Percentiles rank a stretch among this genome's conserved stretches.
These are phyloP conservation scores for Zygosaccharomyces kombuchaensis DNA, from an alignment of 805 yeast genomes.

Conservation along the genomic window DNA sequence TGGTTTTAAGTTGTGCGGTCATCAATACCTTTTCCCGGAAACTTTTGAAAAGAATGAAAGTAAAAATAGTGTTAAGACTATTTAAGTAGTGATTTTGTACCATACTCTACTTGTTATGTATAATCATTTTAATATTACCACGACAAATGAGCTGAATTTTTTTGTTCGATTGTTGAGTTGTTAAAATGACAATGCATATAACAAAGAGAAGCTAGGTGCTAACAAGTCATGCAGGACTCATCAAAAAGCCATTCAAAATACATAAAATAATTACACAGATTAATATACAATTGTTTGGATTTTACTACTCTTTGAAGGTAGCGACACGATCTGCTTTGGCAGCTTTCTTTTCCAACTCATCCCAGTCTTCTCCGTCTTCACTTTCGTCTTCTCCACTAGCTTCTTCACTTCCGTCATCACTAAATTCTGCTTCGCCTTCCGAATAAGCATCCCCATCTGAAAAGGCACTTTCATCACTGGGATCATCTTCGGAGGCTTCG, in stretches of 20 bases:
- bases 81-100: slow-evolving; percentile 2
- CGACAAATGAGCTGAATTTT: neutral
- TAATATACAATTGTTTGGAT: neutral
- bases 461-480: slow-evolving; percentile 39
- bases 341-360: slow-evolving; percentile 38
- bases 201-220: neutral
- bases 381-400: slow-evolving; percentile 30
- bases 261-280: slow-evolving; percentile 1
- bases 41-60: neutral
- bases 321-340: slow-evolving; percentile 38
- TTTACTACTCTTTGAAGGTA: slow-evolving; percentile 21
- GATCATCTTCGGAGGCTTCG: slow-evolving; percentile 43
- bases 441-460: slow-evolving; percentile 37
- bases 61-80: neutral
- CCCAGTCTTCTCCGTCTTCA: slow-evolving; percentile 41
- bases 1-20: neutral
- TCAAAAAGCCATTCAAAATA: neutral
- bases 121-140: slow-evolving; percentile 4
- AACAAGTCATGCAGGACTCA: neutral
- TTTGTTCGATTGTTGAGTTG: neutral
- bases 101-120: slow-evolving; percentile 3
- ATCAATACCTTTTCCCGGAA: neutral
- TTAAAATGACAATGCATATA: too few species aligned
- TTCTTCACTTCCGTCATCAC: slow-evolving; percentile 33
- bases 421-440: slow-evolving; percentile 35